Evolutionary conservation across 2,329 filamentous ascomycete species (phyloP).

Genomic region (Fusarium sp.): DNA sequence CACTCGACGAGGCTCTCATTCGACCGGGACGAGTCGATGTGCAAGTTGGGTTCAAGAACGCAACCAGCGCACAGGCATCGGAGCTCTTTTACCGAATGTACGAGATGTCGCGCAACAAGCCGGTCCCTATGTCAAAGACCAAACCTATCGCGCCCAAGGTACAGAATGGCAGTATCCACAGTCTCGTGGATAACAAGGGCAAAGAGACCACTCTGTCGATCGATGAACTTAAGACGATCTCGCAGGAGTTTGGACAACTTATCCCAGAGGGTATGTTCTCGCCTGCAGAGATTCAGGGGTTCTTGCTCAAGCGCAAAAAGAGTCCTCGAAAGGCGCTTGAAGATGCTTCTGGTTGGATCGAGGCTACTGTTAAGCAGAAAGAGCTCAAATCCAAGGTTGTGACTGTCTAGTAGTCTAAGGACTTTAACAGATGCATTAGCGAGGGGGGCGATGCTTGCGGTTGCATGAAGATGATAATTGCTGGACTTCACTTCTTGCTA

Average conservation of each 20-base stretch:
- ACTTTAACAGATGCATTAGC: background rate
- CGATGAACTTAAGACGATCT: conserved; percentile 56
- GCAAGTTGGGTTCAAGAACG: conserved; percentile 71
- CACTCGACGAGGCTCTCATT: conserved; percentile 77
- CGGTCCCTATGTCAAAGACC: conserved; percentile 6
- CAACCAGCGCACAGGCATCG: conserved; percentile 63
- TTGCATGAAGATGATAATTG: background rate
- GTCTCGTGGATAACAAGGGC: background rate
- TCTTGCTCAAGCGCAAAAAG: conserved; percentile 70
- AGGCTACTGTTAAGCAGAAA: conserved; percentile 61
- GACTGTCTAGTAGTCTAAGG: conserved; percentile 55
- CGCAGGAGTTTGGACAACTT: conserved; percentile 59
- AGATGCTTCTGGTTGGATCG: conserved; percentile 65
- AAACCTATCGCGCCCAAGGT: background rate
- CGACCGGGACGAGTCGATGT: conserved; percentile 78
- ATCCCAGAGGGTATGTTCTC: conserved; percentile 64
- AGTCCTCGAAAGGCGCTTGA: conserved; percentile 63
- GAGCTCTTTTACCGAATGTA: conserved; percentile 73
- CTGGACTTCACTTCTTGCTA: background rate
- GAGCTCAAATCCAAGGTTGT: conserved; percentile 58
- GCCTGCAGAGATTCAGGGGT: conserved; percentile 73
- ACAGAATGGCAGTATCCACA: conserved; percentile 15
- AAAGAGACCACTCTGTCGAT: conserved; percentile 43
- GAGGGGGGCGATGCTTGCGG: background rate
- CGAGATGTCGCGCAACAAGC: conserved; percentile 50